Evolutionary conservation across 1,139 yeast genomes (phyloP).

Genomic region (Sugiyamaella sp.): DNA sequence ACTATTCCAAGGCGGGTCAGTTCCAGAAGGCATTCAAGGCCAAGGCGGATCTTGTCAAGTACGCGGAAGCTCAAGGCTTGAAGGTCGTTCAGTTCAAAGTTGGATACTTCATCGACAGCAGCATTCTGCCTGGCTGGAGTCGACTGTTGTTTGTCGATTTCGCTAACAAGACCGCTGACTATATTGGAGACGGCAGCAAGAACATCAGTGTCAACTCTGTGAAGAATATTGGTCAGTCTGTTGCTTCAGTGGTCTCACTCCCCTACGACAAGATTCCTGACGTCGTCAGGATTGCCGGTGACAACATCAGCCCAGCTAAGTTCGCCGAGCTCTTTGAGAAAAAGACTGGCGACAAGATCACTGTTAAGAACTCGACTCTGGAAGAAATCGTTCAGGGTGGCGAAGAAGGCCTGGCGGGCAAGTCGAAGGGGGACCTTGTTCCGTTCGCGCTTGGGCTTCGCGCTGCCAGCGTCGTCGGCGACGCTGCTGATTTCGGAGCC

Average conservation of each 20-base stretch:
- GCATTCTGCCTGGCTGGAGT: constrained; percentile 17
- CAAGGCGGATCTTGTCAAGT: constrained; percentile 49
- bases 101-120: constrained; percentile 48
- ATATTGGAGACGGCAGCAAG: constrained; percentile 44
- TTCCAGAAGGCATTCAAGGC: constrained; percentile 45
- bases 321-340: constrained; percentile 50
- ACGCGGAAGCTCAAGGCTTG: constrained; percentile 50
- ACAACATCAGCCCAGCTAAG: constrained; percentile 46
- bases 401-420: constrained; percentile 32
- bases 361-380: constrained; percentile 36
- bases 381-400: constrained; percentile 40
- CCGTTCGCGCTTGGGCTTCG: too few relatives aligned
- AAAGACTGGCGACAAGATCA: constrained; percentile 45
- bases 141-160: constrained; percentile 13
- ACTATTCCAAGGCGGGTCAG: constrained; percentile 39
- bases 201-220: constrained; percentile 44
- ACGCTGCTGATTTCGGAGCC: constrained; percentile 43
- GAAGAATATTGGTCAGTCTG: constrained; percentile 53
- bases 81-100: constrained; percentile 55
- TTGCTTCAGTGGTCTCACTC: constrained; percentile 50
- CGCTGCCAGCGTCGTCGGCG: constrained; percentile 44
- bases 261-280: constrained; percentile 51
- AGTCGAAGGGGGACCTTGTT: too few relatives aligned
- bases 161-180: constrained; percentile 37
- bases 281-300: constrained; percentile 50